Evolutionary conservation across 2,329 filamentous ascomycete species (phyloP).

Genomic region (Neonectria coccinea): DNA sequence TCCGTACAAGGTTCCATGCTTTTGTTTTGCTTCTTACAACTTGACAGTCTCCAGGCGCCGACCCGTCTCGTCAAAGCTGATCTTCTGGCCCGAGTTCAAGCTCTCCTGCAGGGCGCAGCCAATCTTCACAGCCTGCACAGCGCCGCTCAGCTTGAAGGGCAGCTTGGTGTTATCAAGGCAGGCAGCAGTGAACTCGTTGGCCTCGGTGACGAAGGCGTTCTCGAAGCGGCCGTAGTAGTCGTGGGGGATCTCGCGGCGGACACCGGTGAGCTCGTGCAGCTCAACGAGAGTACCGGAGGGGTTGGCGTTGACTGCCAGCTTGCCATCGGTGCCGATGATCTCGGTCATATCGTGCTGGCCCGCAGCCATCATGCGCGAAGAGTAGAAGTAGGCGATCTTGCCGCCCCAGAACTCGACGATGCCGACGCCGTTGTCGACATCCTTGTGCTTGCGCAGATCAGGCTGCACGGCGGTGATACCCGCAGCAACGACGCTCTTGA

Average conservation of each 20-base stretch:
- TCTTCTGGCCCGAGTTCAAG: slow-evolving; percentile 66
- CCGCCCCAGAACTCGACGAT: slow-evolving; percentile 75
- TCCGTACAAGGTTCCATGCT: neutral
- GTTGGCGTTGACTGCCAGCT: slow-evolving; percentile 70
- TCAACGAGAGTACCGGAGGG: slow-evolving; percentile 67
- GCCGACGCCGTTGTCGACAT: slow-evolving; percentile 56
- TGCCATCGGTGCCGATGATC: slow-evolving; percentile 75
- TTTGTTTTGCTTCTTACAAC: slow-evolving; percentile 30
- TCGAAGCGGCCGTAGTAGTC: slow-evolving; percentile 74
- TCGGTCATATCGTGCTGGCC: slow-evolving; percentile 77
- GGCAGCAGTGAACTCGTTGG: slow-evolving; percentile 71
- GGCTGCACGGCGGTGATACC: slow-evolving; percentile 50
- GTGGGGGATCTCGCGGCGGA: slow-evolving; percentile 70
- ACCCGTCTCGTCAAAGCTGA: slow-evolving; percentile 67
- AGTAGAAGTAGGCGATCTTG: slow-evolving; percentile 74
- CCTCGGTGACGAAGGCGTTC: slow-evolving; percentile 72
- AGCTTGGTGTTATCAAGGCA: slow-evolving; percentile 67
- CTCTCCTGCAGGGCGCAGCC: slow-evolving; percentile 71
- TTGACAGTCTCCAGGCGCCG: slow-evolving; percentile 40
- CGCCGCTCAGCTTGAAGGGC: slow-evolving; percentile 68
- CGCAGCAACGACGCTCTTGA: slow-evolving; percentile 48
- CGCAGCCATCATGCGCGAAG: slow-evolving; percentile 75
- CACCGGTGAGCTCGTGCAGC: slow-evolving; percentile 60
- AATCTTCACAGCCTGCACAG: slow-evolving; percentile 71
- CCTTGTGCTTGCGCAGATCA: slow-evolving; percentile 48